phyloP scores from a whole-genome alignment of 331 rosid genomes.

The Cydonia oblonga region DNA sequence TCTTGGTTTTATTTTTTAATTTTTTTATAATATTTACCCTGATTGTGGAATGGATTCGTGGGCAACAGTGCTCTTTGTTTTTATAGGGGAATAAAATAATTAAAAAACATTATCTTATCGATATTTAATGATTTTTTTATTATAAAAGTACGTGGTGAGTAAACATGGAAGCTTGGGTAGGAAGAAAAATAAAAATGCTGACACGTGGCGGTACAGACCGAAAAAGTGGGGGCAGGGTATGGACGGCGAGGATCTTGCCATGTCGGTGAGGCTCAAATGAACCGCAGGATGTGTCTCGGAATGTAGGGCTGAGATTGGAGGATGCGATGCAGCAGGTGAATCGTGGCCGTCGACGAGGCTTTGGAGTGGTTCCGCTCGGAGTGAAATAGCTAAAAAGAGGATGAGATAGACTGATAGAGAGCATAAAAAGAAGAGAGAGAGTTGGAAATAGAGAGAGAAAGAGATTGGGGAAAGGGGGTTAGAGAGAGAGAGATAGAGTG shows the following conservation, averaged over 20 bases:
- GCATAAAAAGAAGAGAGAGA: conserved; percentile 44
- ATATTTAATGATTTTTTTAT: background rate
- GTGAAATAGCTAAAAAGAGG: conserved; percentile 58
- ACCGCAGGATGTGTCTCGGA: conserved; percentile 30
- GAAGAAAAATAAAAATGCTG: conserved; percentile 24
- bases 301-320: conserved; percentile 27
- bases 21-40: background rate
- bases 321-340: conserved; percentile 13
- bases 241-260: conserved; percentile 54
- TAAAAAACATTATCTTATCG: background rate
- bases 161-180: conserved; percentile 36
- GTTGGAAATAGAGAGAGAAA: conserved; percentile 12
- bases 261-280: conserved; percentile 22
- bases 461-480: background rate
- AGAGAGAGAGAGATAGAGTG: conserved; percentile 17
- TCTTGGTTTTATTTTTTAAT: background rate
- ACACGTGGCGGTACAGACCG: conserved; percentile 58
- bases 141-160: conserved; percentile 26
- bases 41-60: conserved; percentile 14
- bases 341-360: conserved; percentile 45
- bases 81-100: background rate
- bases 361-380: conserved; percentile 54
- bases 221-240: conserved; percentile 19
- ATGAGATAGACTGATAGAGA: conserved; percentile 36
- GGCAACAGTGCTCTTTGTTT: conserved; percentile 5